Base-by-base conservation (phyloP, 805 yeast species). In the Sungouiella blattae region DNA sequence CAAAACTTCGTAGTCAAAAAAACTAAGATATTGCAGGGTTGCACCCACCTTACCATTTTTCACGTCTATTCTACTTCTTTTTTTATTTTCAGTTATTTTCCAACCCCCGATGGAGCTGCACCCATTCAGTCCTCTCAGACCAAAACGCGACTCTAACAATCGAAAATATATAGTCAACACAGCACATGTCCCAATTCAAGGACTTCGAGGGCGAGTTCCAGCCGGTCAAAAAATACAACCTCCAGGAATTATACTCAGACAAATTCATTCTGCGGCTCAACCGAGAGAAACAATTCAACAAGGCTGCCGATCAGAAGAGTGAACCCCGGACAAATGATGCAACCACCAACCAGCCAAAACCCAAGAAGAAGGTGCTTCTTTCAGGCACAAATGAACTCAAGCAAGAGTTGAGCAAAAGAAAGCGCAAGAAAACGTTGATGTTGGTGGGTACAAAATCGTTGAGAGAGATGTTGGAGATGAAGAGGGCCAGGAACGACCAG, bases 181-280 rank as follows among this genome's bases (percentile, higher is more conserved):
- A n/a, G n/a, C 9, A 7, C 27, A 43, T 43, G 47, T 37, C 47
- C 9, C 27, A 27, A 26, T 43, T 32, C 34, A 24, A 47, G 13
- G 67, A 58, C 28, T 58, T 60, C 27, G 57, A 50, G 7, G 55
- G 55, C 4, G 67, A 62, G 38, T 63, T 63, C 32, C 40, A 31
- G 12, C 50, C 64, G 6, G 44, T 62, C n/a, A 57, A 50, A 34
- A 35, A 40, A 17, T 38, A 57, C 28, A 39, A 58, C 12, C 32
- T 29, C 8, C 46, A 49, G 5, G 58, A 54, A 27, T 31, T 47
- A 9, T 35, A 35, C 9, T 31, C 32, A 13, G 53, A 50, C 28
- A 32, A 36, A 16, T 35, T 58, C 32, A 29, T 55, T 7, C 42
- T 43, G 42, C 42, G 46, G 22, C 38, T 57, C 28, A 46, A 39